These are phyloP conservation scores for Pythium utonaiense DNA, from an alignment of 352 stramenopile genomes.

Conservation along the genomic window DNA sequence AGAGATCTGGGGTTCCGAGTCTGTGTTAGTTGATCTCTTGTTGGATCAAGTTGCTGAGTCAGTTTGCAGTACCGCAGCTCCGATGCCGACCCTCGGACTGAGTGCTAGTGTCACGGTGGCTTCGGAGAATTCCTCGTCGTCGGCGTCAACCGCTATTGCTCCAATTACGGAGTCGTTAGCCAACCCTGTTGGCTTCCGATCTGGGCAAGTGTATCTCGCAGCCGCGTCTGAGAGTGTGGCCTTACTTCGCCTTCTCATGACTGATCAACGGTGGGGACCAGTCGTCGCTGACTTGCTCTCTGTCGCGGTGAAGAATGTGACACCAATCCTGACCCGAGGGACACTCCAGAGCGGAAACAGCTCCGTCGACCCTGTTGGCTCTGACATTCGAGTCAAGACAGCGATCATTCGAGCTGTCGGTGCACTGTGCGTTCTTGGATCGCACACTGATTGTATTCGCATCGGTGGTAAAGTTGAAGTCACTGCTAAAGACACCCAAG, in stretches of 20 bases:
- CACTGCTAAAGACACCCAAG: conserved; percentile 35
- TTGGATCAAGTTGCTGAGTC: conserved; percentile 86
- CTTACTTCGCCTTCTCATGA: conserved; percentile 64
- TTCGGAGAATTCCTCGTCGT: neutral
- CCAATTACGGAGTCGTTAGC: conserved; percentile 69
- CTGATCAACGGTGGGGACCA: conserved; percentile 58
- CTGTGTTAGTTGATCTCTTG: conserved; percentile 77
- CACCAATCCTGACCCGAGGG: conserved; percentile 41
- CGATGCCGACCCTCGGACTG: conserved; percentile 52
- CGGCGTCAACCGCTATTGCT: conserved; percentile 11
- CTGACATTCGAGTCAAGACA: conserved; percentile 61
- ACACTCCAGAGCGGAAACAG: neutral
- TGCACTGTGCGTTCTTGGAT: conserved; percentile 78
- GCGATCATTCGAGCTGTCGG: conserved; percentile 79
- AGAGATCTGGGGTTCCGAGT: conserved; percentile 73
- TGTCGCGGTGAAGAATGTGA: conserved; percentile 68
- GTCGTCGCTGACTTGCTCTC: conserved; percentile 66
- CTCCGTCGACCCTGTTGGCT: conserved; percentile 15
- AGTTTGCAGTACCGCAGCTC: conserved; percentile 71
- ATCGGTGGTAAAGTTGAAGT: conserved; percentile 78
- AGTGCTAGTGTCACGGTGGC: conserved; percentile 30
- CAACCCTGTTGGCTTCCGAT: conserved; percentile 77
- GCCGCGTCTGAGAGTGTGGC: conserved; percentile 82
- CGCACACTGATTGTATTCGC: conserved; percentile 79
- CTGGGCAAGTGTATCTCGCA: conserved; percentile 73